Evolutionary conservation across 345 rosid genomes (phyloP), one percentile per base, ranked within the genome.

Genomic region (Lepidium sativum): DNA sequence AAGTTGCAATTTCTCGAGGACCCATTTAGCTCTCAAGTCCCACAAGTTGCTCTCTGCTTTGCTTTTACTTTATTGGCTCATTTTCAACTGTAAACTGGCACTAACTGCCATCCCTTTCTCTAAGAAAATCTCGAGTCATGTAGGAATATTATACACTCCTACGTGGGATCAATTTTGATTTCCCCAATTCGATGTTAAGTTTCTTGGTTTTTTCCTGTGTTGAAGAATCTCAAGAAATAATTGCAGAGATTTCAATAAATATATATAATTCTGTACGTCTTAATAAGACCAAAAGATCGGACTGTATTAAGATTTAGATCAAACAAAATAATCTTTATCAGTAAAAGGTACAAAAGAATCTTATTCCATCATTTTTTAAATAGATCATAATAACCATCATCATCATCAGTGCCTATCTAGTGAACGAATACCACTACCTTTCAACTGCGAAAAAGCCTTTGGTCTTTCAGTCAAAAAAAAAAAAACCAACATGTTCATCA

Each of bases 391-490:
- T 23, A 2, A 23, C 4, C 8, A 72, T 65, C 65, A 62, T 62
- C 56, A 71, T 71, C 70, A 71, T 71, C 70, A 65, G 53, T 49
- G n/a, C 59, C 70, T 71, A 71, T 56, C 75, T 63, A 71, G 40
- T 63, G 16, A 63, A 38, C 27, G 25, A 62, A 70, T 23, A 61
- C 17, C 14, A 48, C 58, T 68, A 68, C 56, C 63, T 45, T 62
- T 37, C 51, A 60, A 60, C 67, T 20, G 32, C 67, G 3, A 41
- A 40, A 49, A 58, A 48, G 17, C 65, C 9, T 57, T 12, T 4
- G 33, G 31, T 9, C 20, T 50, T 18, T 60, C 5, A 69, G 60
- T 51, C 14, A 48, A 38, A 39, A 34, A 40, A 52, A 29, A 62
- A 54, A 54, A 21, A 60, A 51, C 34, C 20, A 54, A 54, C 50